These are phyloP conservation scores for Tephrocybe rancida DNA, from an alignment of 768 basidiomycete species.

Conservation along the genomic window DNA sequence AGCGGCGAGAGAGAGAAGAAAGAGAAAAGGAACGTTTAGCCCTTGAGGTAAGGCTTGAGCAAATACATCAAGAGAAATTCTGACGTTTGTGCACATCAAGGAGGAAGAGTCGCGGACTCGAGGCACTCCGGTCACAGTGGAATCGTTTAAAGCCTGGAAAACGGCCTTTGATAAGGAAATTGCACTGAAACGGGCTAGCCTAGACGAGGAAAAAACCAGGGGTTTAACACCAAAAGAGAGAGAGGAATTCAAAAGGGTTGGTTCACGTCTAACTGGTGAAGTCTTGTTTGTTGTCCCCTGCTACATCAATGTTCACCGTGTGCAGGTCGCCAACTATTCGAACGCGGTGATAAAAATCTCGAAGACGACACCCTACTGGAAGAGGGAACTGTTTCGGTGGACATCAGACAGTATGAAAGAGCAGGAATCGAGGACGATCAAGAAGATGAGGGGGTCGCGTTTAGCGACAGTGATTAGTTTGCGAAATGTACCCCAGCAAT, in stretches of 20 bases:
- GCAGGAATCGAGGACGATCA: constrained; percentile 63
- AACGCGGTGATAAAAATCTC: constrained; percentile 68
- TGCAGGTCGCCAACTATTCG: constrained; percentile 92
- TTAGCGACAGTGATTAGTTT: constrained; percentile 85
- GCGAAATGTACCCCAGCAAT: background rate
- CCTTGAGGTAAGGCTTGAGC: constrained; percentile 62
- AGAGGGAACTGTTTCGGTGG: constrained; percentile 86
- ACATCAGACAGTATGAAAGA: constrained; percentile 87
- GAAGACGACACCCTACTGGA: constrained; percentile 84
- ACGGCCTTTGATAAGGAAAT: constrained; percentile 75
- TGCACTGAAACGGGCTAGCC: constrained; percentile 54
- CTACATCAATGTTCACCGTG: background rate
- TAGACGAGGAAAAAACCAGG: constrained; percentile 78
- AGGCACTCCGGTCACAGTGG: constrained; percentile 89
- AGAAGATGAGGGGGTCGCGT: constrained; percentile 67
- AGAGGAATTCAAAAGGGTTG: constrained; percentile 76
- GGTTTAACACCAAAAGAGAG: constrained; percentile 76
- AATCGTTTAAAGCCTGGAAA: constrained; percentile 84
- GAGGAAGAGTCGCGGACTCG: constrained; percentile 85
- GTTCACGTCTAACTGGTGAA: constrained; percentile 69
- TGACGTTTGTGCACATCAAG: constrained; percentile 38
- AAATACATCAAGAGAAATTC: background rate
- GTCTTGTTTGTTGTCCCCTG: constrained; percentile 14
- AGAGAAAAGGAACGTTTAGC: constrained; percentile 72
- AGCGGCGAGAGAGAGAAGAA: constrained; percentile 59